Evolutionary conservation across 73 alveolate genomes (phyloP), one percentile per base, ranked within the genome.

Genomic region (Tetrahymena thermophila): DNA sequence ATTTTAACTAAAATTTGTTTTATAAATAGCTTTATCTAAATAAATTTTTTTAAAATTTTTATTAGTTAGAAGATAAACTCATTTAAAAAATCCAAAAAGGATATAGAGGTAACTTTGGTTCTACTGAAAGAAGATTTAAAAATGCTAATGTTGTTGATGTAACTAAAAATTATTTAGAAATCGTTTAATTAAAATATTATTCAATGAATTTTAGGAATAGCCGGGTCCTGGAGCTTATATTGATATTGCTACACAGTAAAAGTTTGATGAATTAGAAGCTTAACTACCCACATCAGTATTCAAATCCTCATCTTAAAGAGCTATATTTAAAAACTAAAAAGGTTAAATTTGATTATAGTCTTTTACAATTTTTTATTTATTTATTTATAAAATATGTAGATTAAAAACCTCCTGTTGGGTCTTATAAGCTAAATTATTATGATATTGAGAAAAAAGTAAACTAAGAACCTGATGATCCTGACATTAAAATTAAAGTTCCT

Each of bases 211-310:
- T 19, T 28, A 71, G 89, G 89, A 71, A 93, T 71, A 28, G 16
- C 89, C 94, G 3, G 97, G 97, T 50, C 97, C 97, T 21, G 97
- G 97, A 25, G 95, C 95, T 15, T 95, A 95, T 85, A 93, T 85
- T 85, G 93, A 34, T n/a, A 85, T 56, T 19, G n/a, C 43, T 21
- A n/a, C 95, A 28, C 37, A 85, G 0, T 85, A 58, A 37, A 94
- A 94, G 43, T 19, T 94, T 14, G 93, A 95, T 35, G 94, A 95
- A 85, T 37, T 89, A 38, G 85, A 93, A 85, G 37, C 89, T 25
- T 19, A 71, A 71, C 23, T 23, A 71, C 97, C 97, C 16, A 85
- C 97, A 14, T 93, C 95, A 34, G 94, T 37, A 38, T 95, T 95
- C 83, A 34, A 89, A 95, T 95, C 97, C 1, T 85, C 93, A 55